Evolutionary conservation across 2,329 filamentous ascomycete genomes (phyloP), one percentile per base, ranked within the genome.

Genomic region (Sarocladium oryzae): DNA sequence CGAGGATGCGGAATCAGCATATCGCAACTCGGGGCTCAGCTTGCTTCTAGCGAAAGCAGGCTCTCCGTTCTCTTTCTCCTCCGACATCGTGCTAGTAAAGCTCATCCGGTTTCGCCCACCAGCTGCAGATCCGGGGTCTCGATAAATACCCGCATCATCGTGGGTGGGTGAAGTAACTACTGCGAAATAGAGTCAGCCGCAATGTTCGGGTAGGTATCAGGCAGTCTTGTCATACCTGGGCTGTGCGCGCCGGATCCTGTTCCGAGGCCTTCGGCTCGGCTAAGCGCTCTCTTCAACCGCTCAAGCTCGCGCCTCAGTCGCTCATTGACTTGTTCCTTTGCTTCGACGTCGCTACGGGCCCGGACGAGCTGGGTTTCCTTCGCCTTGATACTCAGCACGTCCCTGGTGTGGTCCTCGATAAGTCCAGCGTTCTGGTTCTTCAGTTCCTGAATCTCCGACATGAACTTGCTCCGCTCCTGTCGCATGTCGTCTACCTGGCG

Each of bases 281-380:
- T 77, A 59, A 88, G 77, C 58, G 96, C 93, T 52, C 89, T 87
- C 78, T 97, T 97, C 54, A 99, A 76, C 50, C 93, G 82, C 58
- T 99, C 93, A 43, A 96, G 85, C 69, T 99, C 93, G 51, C 91
- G 83, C 55, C 87, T 79, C 50, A 96, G 79, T 52, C 88, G 85
- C 55, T 93, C 88, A 50, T 93, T 90, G 53, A 84, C 86, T 60
- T 90, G 85, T 64, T 96, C 90, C 0, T 91, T 88, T 1, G 88
- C 84, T 66, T 97, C 92, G 28, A 86, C 88, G 62, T 99, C 93
- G 57, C 88, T 90, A 51, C 91, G 81, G 10, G 93, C 91, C 40
- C 93, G 85, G 9, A 97, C 92, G 4, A 99, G 79, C 61, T 99
- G 93, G 2, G 93, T 97, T 68, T 99, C 93, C 69, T 99, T 99